Percentiles rank a stretch among this genome's conserved stretches.
phyloP scores from a whole-genome alignment of 2,329 filamentous ascomycete species.

The Blastomyces parvus region DNA sequence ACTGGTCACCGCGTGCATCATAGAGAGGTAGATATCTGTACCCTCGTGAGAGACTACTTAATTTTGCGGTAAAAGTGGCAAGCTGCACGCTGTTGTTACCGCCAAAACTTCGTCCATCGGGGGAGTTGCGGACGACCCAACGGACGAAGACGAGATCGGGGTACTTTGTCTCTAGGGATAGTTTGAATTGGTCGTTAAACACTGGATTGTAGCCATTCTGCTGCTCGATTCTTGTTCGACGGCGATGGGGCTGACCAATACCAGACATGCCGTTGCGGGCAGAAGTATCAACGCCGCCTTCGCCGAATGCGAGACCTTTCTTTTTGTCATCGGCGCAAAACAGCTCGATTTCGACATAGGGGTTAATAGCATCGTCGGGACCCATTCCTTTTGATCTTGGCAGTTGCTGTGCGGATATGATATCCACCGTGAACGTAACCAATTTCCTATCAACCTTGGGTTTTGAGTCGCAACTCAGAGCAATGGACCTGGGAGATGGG shows the following conservation, averaged over 20 bases:
- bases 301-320: conserved; percentile 58
- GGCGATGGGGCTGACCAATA: conserved; percentile 62
- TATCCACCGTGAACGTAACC: conserved; percentile 73
- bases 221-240: conserved; percentile 67
- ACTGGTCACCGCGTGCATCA: conserved; percentile 82
- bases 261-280: conserved; percentile 55
- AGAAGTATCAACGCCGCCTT: conserved; percentile 57
- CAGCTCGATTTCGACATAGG: conserved; percentile 90
- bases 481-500: conserved; percentile 17
- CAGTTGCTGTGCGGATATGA: conserved; percentile 90
- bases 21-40: conserved; percentile 87
- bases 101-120: conserved; percentile 61
- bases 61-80: conserved; percentile 86
- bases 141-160: conserved; percentile 88
- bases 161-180: conserved; percentile 85
- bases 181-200: conserved; percentile 69
- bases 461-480: conserved; percentile 23
- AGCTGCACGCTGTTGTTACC: conserved; percentile 55
- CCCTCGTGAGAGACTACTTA: conserved; percentile 78
- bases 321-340: conserved; percentile 89
- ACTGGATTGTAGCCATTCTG: conserved; percentile 91
- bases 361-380: conserved; percentile 69
- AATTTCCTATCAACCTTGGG: conserved; percentile 67
- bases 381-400: conserved; percentile 69
- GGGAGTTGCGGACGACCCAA: conserved; percentile 81